phyloP scores from a whole-genome alignment of 23 red algal species.

The Gracilariopsis chorda region DNA sequence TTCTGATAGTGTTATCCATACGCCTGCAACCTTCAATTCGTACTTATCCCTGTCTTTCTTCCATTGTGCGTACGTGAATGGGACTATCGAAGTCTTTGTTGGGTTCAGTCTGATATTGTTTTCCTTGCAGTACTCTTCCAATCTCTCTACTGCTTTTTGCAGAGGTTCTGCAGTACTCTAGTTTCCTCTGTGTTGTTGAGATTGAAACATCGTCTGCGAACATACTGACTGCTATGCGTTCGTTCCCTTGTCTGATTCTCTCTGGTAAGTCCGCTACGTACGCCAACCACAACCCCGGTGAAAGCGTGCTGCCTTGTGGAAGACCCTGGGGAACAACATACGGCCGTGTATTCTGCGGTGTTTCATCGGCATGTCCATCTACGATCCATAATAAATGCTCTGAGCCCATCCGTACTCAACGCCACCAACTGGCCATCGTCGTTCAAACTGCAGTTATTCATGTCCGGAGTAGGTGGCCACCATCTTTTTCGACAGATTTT shows the following conservation, averaged over 20 bases:
- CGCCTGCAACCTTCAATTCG: neutral
- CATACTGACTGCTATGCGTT: too few species aligned
- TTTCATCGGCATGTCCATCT: too few species aligned
- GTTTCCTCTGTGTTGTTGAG: neutral
- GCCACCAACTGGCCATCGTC: conserved; percentile 42
- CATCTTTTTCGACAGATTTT: conserved; percentile 48
- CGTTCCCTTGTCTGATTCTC: too few species aligned
- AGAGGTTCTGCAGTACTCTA: neutral
- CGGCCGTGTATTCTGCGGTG: too few species aligned
- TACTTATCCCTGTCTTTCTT: neutral
- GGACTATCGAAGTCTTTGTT: neutral
- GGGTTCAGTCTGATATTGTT: neutral
- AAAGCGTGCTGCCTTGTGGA: too few species aligned
- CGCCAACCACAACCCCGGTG: too few species aligned
- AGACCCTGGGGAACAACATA: too few species aligned
- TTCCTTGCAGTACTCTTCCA: neutral
- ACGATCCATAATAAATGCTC: too few species aligned
- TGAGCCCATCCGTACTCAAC: conserved; percentile 77
- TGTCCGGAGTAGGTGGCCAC: conserved; percentile 69
- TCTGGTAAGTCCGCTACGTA: too few species aligned
- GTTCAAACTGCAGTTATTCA: neutral
- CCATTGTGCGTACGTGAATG: neutral
- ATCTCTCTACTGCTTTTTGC: neutral
- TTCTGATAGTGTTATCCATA: neutral
- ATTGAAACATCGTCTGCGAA: too few species aligned